Base-by-base conservation (phyloP, 805 yeast species). In the Candida nanaspora region DNA sequence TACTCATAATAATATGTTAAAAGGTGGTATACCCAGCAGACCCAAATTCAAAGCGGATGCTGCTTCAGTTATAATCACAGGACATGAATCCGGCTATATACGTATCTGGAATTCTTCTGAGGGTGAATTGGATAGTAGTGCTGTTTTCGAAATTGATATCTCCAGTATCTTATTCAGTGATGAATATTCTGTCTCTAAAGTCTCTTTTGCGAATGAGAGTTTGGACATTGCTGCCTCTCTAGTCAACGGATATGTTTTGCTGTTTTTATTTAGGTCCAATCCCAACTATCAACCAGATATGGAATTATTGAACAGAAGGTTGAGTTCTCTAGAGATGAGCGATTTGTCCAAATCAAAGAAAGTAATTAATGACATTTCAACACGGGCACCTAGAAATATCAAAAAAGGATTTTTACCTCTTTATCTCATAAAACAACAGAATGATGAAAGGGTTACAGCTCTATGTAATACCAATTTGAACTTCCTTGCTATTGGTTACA, bases 21-120 rank as follows among this genome's bases (percentile, higher is more conserved):
- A 69, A 41, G 98, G 98, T 37, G 98, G 99, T 5, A 74, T 80
- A 2, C 83, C 95, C 0, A 70, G 70, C 0, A 63, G 70, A 26
- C 69, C 72, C 19, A 66, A 65, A 25, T 59, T 70, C 31, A 70
- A 79, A 38, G 64, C 71, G 2, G 79, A 74, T 28, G 60, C 66
- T 19, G 69, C 84, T 32, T 75, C 81, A 3, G 75, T 74, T 11
- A 65, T 89, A 33, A 79, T 87, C 1, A 80, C 95, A 0, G 98
- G 97, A 0, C 96, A 93, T 55, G 75, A 80, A 28, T 82, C 82
- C 56, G 98, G 97, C 0, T 74, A 81, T 28, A 76, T 93, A 0
- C 71, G 96, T 40, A 67, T 91, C 9, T 81, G 88, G 79, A 95
- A 91, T 61, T 81, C 87, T 0, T 78, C 94, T 0, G 77, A 80